Percentiles rank a stretch among this genome's conserved stretches.
Conservation (phyloP, 805 yeast species). For the Wickerhamiella shivajii region DNA sequence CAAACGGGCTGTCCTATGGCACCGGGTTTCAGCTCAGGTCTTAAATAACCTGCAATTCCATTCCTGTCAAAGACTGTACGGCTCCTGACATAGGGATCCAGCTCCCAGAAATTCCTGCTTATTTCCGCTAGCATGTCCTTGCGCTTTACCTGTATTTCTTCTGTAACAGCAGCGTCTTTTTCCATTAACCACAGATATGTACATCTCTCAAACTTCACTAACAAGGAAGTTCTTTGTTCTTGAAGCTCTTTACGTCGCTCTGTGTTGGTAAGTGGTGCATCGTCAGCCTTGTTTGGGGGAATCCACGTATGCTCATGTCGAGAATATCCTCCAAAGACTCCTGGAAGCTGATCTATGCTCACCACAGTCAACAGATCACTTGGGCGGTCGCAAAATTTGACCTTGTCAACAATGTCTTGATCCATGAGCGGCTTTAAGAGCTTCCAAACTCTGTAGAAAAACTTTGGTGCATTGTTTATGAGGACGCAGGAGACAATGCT, state of each 20-base stretch:
- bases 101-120: slow-evolving; percentile 42
- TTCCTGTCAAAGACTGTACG: slow-evolving; percentile 62
- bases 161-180: slow-evolving; percentile 37
- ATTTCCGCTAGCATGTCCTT: slow-evolving; percentile 37
- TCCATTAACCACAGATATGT: slow-evolving; percentile 63
- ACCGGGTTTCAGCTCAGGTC: slow-evolving; percentile 15
- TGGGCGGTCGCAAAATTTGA: slow-evolving; percentile 58
- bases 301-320: slow-evolving; percentile 42
- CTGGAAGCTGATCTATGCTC: slow-evolving; percentile 45
- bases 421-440: slow-evolving; percentile 88
- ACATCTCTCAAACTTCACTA: slow-evolving; percentile 40
- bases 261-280: slow-evolving; percentile 32
- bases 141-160: slow-evolving; percentile 30
- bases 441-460: slow-evolving; percentile 89
- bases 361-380: slow-evolving; percentile 56
- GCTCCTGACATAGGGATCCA: slow-evolving; percentile 69
- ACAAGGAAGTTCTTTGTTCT: slow-evolving; percentile 40
- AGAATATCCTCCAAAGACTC: slow-evolving; percentile 62
- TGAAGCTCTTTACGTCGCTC: slow-evolving; percentile 33
- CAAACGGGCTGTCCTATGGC: slow-evolving; percentile 17
- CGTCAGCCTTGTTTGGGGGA: slow-evolving; percentile 45
- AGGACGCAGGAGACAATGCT: not conserved
- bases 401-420: slow-evolving; percentile 89
- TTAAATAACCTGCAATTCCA: slow-evolving; percentile 26
- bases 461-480: slow-evolving; percentile 91